A percentile compares a stretch with the other conserved stretches of the same genome.
phyloP scores from a whole-genome alignment of 2,329 filamentous ascomycete species.

The Periconia sp. region DNA sequence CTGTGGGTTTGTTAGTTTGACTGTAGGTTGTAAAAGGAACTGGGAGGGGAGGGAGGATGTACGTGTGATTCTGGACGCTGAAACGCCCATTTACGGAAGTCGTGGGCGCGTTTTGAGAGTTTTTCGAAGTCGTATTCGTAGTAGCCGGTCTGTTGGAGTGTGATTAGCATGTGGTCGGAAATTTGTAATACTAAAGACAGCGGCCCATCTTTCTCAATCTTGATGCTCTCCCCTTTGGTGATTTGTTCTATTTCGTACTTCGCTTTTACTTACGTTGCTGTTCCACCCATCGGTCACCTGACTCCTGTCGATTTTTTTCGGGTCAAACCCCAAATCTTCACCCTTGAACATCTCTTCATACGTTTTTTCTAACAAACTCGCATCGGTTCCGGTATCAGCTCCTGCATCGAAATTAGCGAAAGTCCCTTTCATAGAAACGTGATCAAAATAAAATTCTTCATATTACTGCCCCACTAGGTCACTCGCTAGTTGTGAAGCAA shows the following conservation, averaged over 20 bases:
- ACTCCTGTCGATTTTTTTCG: conserved; percentile 59
- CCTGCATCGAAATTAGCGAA: conserved; percentile 40
- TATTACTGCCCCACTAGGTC: too few relatives aligned
- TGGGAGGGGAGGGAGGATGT: background rate
- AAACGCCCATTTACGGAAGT: conserved; percentile 30
- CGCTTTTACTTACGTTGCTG: conserved; percentile 54
- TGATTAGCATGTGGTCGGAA: background rate
- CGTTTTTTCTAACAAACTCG: conserved; percentile 49
- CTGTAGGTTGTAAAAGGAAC: background rate
- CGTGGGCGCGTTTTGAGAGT: conserved; percentile 30
- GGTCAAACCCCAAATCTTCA: conserved; percentile 55
- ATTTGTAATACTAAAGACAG: background rate
- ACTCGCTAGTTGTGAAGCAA: too few relatives aligned
- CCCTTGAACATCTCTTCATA: conserved; percentile 24
- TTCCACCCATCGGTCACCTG: conserved; percentile 71
- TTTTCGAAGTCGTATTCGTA: conserved; percentile 32
- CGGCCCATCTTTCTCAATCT: too few relatives aligned
- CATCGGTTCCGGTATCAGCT: conserved; percentile 70
- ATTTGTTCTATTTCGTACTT: too few relatives aligned
- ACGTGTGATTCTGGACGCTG: conserved; percentile 31
- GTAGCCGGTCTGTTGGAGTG: conserved; percentile 21
- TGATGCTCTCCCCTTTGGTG: too few relatives aligned
- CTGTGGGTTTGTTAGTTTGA: conserved; percentile 48
- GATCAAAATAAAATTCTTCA: too few relatives aligned
- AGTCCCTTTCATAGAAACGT: too few relatives aligned